Evolutionary conservation across 441 rosid genomes (phyloP), one percentile per base, ranked within the genome.

Genomic region (Erodium moschatum): DNA sequence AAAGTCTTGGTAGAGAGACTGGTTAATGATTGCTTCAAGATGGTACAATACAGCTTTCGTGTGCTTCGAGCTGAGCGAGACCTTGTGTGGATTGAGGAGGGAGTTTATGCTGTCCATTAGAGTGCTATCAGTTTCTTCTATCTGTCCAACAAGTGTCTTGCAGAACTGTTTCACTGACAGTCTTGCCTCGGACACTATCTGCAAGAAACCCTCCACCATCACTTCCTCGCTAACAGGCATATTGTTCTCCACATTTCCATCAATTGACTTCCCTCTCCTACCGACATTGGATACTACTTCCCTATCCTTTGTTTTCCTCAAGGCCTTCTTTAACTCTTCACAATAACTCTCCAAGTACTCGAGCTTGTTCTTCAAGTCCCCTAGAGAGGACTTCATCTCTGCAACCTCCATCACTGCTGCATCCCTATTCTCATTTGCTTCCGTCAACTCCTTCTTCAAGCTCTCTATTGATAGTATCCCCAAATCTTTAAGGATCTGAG

Each of bases 101-200:
- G 73, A 65, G 74, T 90, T 87, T 80, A 90, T 66, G 71, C 79
- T 85, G 50, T 87, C 81, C 75, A 79, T 77, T n/a, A 86, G 77
- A 63, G 84, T 78, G 0, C 67, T 56, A 68, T 90, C 98, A n/a
- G 86, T 75, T 74, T 89, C 97, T 0, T 89, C 91, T 0, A 90
- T 82, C 74, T 92, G 94, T 13, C 79, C 74, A 0, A 88, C 72
- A 20, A 91, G 82, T 13, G 87, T 82, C 75, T 89, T 90, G 84
- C 92, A 89, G 80, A 93, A 91, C n/a, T 91, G 96, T 52, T 89
- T 93, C 68, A 91, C 86, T 0, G 98, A 93, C 58, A 89, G 74
- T 81, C 96, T 88, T 67, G 98, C 86, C 81, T 93, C 98, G 0
- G 97, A 88, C 67, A 89, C 98, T 19, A 90, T 84, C 83, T 93